These are phyloP conservation scores for Volutella citrinella DNA, from an alignment of 2,329 filamentous ascomycete genomes.

Conservation along the genomic window DNA sequence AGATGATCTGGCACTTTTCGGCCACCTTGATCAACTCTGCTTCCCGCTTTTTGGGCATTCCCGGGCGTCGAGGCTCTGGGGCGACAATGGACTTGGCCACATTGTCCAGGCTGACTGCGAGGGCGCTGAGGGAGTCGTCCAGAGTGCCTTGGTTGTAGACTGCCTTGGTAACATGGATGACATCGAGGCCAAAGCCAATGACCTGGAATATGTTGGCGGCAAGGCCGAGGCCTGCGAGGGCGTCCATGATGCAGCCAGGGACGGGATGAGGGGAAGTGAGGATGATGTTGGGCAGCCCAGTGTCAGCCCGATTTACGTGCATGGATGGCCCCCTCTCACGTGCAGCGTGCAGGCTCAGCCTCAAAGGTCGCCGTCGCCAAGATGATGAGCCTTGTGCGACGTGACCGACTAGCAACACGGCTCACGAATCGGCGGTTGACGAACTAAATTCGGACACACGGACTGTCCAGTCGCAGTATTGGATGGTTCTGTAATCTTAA, in stretches of 20 bases:
- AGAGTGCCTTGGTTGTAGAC: constrained; percentile 14
- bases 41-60: neutral
- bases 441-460: too few relatives aligned
- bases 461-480: too few relatives aligned
- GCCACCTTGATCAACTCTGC: constrained; percentile 1
- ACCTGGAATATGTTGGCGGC: constrained; percentile 24
- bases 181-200: constrained; percentile 17
- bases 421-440: too few relatives aligned
- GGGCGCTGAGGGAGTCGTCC: constrained; percentile 1
- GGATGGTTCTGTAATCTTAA: too few relatives aligned
- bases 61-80: neutral
- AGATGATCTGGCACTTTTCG: constrained; percentile 3
- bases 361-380: too few relatives aligned
- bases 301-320: too few relatives aligned
- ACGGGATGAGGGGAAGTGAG: too few relatives aligned
- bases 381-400: too few relatives aligned
- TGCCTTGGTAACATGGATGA: constrained; percentile 10
- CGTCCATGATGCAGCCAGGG: constrained; percentile 15
- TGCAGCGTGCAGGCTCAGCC: too few relatives aligned
- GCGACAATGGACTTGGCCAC: neutral
- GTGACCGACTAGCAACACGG: too few relatives aligned
- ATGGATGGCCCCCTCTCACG: too few relatives aligned
- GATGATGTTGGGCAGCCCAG: too few relatives aligned
- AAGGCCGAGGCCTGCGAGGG: constrained; percentile 19
- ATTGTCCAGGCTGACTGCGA: constrained; percentile 1